Conservation (phyloP, 768 basidiomycete genomes). For the Calocera viscosa region DNA sequence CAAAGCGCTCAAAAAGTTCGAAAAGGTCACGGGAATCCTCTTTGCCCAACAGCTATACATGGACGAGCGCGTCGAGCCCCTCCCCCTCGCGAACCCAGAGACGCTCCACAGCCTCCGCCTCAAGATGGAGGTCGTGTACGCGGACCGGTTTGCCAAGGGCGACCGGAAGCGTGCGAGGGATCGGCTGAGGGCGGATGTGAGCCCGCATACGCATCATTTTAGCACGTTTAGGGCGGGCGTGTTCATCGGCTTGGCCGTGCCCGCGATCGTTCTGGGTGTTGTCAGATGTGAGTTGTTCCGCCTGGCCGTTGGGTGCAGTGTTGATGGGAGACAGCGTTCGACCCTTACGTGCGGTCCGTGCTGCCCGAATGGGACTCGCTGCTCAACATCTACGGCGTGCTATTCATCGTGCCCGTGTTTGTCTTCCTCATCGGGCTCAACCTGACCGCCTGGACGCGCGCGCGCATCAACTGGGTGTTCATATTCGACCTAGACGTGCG, state of each 20-base stretch:
- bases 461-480: slow-evolving; percentile 86
- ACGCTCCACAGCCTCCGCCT: slow-evolving; percentile 53
- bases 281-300: slow-evolving; percentile 39
- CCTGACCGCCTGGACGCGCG: slow-evolving; percentile 56
- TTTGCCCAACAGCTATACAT: slow-evolving; percentile 62
- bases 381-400: slow-evolving; percentile 62
- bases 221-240: slow-evolving; percentile 66
- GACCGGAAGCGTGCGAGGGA: slow-evolving; percentile 65
- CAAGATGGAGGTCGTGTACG: slow-evolving; percentile 66
- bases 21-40: slow-evolving; percentile 44
- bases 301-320: neutral
- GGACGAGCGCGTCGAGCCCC: slow-evolving; percentile 58
- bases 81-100: slow-evolving; percentile 52
- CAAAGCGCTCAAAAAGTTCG: slow-evolving; percentile 76
- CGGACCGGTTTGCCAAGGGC: slow-evolving; percentile 68
- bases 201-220: slow-evolving; percentile 49
- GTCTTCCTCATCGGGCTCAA: slow-evolving; percentile 72
- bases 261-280: slow-evolving; percentile 52
- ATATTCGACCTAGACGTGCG: slow-evolving; percentile 69
- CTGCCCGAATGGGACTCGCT: slow-evolving; percentile 64
- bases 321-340: slow-evolving; percentile 37
- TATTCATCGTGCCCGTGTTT: slow-evolving; percentile 65
- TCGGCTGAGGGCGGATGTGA: slow-evolving; percentile 44
- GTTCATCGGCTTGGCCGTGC: slow-evolving; percentile 56
- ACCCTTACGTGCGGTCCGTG: slow-evolving; percentile 35